Evolutionary conservation across 148 eudicot species (phyloP).

Genomic region (Camellia sinensis): DNA sequence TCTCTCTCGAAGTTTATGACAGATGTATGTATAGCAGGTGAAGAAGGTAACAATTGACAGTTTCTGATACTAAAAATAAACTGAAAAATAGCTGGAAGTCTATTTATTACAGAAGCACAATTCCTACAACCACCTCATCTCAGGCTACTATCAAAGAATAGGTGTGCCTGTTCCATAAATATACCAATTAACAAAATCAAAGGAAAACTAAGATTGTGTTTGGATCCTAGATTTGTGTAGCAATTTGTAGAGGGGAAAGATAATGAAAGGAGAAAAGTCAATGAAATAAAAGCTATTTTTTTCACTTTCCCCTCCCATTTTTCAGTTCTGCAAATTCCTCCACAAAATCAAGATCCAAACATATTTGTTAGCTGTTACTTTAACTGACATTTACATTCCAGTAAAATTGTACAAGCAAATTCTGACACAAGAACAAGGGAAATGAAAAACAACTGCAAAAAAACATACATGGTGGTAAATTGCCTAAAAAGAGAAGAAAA

Average conservation of each 20-base stretch:
- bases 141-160: background rate
- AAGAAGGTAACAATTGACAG: too few species aligned
- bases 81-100: too few species aligned
- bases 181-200: background rate
- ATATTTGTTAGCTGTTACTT: background rate
- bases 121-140: background rate
- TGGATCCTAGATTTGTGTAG: too few species aligned
- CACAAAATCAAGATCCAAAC: too few species aligned
- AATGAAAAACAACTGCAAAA: background rate
- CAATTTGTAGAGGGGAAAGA: too few species aligned
- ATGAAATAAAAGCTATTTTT: too few species aligned
- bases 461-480: background rate
- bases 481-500: background rate
- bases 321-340: too few species aligned
- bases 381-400: conserved; percentile 20
- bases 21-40: too few species aligned
- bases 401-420: conserved; percentile 14
- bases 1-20: too few species aligned
- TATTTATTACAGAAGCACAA: background rate
- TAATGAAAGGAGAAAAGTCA: too few species aligned
- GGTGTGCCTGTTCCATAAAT: background rate
- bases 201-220: background rate
- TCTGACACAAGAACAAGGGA: background rate
- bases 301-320: too few species aligned
- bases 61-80: too few species aligned